Base-by-base conservation (phyloP, 192 early-diverging fungal genomes). In the Entrophospora sp. region DNA sequence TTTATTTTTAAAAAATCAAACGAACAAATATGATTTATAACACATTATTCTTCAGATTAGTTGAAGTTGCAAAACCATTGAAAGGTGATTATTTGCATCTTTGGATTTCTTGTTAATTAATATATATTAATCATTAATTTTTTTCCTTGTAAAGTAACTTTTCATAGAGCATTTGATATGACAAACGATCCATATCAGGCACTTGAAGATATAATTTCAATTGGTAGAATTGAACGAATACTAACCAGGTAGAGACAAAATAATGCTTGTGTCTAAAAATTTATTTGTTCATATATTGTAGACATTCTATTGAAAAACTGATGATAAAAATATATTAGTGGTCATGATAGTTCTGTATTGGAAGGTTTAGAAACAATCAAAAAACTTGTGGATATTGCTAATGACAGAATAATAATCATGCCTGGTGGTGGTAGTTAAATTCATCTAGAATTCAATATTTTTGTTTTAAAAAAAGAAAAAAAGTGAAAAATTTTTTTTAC, bases 121-220 rank as follows among this genome's bases (percentile, higher is more conserved):
- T 61, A 22, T n/a, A 13, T 5, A 30, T 30, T 40, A 28, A 1
- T 9, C 28, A 46, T n/a, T 37, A 22, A 28, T 24, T 12, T 25
- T 30, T 13, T 49, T 24, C 28, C 14, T 5, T 20, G 22, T 22
- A 25, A 40, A 73, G 85, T 88, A 2, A 87, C 85, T 8, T 88
- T 87, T 51, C 87, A 88, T 63, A 71, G 87, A 34, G 87, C 87
- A 2, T 88, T 88, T 63, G 87, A 88, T 52, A 73, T 87, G 69
- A 69, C 78, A 5, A 69, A 71, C 25, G 81, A 88, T 51, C 82
- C 85, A 10, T 69, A 75, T 30, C 64, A 77, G 43, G 79, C 85
- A 3, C 71, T 87, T 27, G 76, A 82, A 31, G 81, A 82, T 30
- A 73, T 88, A 8, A 77, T 84, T 40, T 28, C 24, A 1, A 70